Percentiles rank a stretch among this genome's conserved stretches.
phyloP scores from a whole-genome alignment of 2,329 filamentous ascomycete genomes.

The Microcyclospora tardicrescens region DNA sequence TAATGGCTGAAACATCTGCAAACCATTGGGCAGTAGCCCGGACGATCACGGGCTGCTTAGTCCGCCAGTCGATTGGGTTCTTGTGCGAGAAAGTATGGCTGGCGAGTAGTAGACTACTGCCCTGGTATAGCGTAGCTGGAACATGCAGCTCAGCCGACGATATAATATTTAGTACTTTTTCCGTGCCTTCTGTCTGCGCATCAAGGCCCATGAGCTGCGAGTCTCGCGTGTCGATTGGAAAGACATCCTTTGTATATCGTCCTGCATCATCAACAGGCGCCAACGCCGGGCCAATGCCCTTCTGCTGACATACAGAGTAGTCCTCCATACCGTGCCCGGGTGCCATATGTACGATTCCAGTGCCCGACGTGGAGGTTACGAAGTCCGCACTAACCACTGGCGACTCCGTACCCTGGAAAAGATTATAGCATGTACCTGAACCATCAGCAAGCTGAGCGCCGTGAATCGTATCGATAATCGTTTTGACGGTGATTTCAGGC shows the following conservation, averaged over 20 bases:
- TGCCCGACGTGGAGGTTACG: conserved; percentile 79
- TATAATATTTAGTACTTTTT: conserved; percentile 57
- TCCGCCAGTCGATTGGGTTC: conserved; percentile 96
- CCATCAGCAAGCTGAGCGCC: conserved; percentile 51
- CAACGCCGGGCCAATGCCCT: conserved; percentile 55
- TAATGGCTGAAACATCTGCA: conserved; percentile 76
- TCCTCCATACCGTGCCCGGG: conserved; percentile 96
- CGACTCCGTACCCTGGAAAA: conserved; percentile 37
- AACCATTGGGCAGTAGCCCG: conserved; percentile 97
- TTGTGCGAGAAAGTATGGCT: conserved; percentile 70
- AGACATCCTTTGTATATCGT: conserved; percentile 65
- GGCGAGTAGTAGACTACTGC: conserved; percentile 44
- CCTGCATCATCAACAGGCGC: conserved; percentile 77
- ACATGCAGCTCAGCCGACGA: conserved; percentile 23
- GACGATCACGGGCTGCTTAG: conserved; percentile 81
- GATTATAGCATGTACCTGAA: conserved; percentile 14
- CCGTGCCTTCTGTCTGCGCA: conserved; percentile 58
- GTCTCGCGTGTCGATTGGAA: conserved; percentile 43
- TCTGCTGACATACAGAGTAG: conserved; percentile 63
- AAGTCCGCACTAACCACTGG: conserved; percentile 71
- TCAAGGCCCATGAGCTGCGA: conserved; percentile 52
- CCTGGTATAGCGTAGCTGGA: not conserved
- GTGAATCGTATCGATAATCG: conserved; percentile 44
- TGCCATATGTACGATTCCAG: conserved; percentile 86
- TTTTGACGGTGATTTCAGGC: conserved; percentile 29